phyloP scores from a whole-genome alignment of 768 basidiomycete genomes.

The Chiua virens region DNA sequence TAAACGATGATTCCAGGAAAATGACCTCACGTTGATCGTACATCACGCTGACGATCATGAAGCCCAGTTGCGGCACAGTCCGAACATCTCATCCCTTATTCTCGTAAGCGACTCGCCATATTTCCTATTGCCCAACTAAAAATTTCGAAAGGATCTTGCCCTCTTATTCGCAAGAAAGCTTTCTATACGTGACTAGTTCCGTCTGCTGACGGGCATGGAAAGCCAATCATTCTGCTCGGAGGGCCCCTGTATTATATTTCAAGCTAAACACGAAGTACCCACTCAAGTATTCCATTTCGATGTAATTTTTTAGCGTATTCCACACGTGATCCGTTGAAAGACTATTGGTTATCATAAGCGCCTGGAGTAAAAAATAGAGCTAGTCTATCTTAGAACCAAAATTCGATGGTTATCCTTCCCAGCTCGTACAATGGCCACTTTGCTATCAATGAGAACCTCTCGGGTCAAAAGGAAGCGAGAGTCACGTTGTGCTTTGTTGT shows the following conservation, averaged over 20 bases:
- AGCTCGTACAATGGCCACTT: slow-evolving; percentile 63
- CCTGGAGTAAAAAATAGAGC: background rate
- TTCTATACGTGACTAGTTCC: background rate
- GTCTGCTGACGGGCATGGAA: background rate
- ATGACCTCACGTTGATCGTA: background rate
- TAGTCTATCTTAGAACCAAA: slow-evolving; percentile 38
- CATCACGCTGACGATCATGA: slow-evolving; percentile 2
- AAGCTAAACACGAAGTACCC: background rate
- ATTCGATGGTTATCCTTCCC: slow-evolving; percentile 74
- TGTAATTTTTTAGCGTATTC: slow-evolving; percentile 13
- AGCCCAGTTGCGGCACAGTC: slow-evolving; percentile 2
- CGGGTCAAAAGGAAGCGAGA: slow-evolving; percentile 40
- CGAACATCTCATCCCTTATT: slow-evolving; percentile 22
- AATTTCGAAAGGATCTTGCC: slow-evolving; percentile 24
- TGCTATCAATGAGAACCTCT: slow-evolving; percentile 57
- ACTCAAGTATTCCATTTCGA: background rate
- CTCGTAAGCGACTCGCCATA: slow-evolving; percentile 15
- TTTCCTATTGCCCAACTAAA: background rate
- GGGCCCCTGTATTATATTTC: too few species aligned
- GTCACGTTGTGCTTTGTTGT: slow-evolving; percentile 59
- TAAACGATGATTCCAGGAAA: slow-evolving; percentile 10
- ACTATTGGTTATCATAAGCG: background rate
- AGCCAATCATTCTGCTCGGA: background rate
- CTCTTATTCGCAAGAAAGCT: slow-evolving; percentile 7
- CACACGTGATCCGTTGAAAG: background rate